Evolutionary conservation across 306 rosid species (phyloP).

Genomic region (Vigna angularis): DNA sequence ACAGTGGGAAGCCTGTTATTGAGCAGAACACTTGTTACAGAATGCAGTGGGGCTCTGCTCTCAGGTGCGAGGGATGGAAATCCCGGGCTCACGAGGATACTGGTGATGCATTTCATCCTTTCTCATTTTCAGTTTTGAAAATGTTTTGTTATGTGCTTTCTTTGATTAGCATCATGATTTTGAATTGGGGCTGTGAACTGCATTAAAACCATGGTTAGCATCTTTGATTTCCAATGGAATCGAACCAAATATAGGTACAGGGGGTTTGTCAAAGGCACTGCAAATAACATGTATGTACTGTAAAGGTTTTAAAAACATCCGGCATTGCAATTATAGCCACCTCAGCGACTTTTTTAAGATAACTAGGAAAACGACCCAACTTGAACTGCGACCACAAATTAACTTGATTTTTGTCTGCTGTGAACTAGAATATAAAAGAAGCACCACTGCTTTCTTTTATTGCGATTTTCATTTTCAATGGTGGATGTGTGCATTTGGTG

Average conservation of each 20-base stretch:
- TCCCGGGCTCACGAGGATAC: constrained; percentile 72
- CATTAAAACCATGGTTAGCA: neutral
- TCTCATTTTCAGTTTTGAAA: neutral
- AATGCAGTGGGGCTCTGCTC: constrained; percentile 76
- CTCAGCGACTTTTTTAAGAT: too few relatives aligned
- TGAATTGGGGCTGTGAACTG: neutral
- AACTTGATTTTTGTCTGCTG: neutral
- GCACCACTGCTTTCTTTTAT: neutral
- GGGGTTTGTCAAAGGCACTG: constrained; percentile 15
- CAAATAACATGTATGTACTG: neutral
- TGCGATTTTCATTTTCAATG: neutral
- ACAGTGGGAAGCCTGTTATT: constrained; percentile 69
- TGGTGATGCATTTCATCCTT: constrained; percentile 51
- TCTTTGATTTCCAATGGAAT: constrained; percentile 3
- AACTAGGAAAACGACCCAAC: too few relatives aligned
- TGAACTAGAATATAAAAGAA: neutral
- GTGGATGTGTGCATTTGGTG: neutral
- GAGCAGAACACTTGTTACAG: constrained; percentile 76
- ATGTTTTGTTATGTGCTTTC: neutral
- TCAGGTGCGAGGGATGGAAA: constrained; percentile 75
- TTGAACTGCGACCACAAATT: too few relatives aligned
- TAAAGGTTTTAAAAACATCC: too few relatives aligned
- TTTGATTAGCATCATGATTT: constrained; percentile 1
- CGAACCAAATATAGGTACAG: constrained; percentile 20
- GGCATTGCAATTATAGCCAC: too few relatives aligned